Percentiles rank a stretch among this genome's conserved stretches.
These are phyloP conservation scores for Debaryomycetaceae sp. DNA, from an alignment of 1,139 yeast genomes.

Conservation along the genomic window DNA sequence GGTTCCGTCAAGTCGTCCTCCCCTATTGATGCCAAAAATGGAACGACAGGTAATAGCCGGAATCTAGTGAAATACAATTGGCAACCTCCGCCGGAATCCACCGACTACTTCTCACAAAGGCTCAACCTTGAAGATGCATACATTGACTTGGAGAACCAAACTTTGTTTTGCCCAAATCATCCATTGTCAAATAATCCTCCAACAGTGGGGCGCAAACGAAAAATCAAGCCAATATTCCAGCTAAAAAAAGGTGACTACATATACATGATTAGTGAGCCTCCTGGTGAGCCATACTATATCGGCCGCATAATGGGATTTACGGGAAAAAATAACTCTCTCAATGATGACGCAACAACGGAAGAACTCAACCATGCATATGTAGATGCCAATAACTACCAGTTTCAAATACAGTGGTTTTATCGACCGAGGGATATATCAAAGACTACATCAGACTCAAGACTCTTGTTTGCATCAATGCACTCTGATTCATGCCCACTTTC, in stretches of 20 bases:
- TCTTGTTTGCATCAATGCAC: slow-evolving; percentile 82
- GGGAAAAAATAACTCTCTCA: slow-evolving; percentile 20
- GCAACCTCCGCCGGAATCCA: slow-evolving; percentile 32
- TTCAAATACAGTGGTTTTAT: slow-evolving; percentile 88
- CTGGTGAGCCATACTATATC: slow-evolving; percentile 91
- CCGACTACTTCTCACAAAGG: slow-evolving; percentile 36
- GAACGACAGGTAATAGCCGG: background rate
- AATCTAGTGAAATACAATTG: slow-evolving; percentile 32
- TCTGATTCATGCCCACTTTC: slow-evolving; percentile 77
- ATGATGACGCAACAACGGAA: background rate
- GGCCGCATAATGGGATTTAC: slow-evolving; percentile 82
- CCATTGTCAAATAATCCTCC: slow-evolving; percentile 8
- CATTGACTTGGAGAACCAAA: slow-evolving; percentile 28
- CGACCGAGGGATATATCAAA: slow-evolving; percentile 82
- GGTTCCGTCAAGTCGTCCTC: slow-evolving; percentile 2
- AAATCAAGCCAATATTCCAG: slow-evolving; percentile 15
- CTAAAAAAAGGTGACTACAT: slow-evolving; percentile 62
- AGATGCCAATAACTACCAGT: slow-evolving; percentile 48
- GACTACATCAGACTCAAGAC: slow-evolving; percentile 65
- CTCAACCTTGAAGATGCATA: slow-evolving; percentile 34
- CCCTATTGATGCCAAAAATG: background rate
- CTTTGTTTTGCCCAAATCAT: slow-evolving; percentile 35
- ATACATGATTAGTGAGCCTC: slow-evolving; percentile 87
- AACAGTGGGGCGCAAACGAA: slow-evolving; percentile 10
- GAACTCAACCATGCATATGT: slow-evolving; percentile 13